Evolutionary conservation across 495 filamentous ascomycete genomes (phyloP), one percentile per base, ranked within the genome.

Genomic region (Apiosordaria backusii): DNA sequence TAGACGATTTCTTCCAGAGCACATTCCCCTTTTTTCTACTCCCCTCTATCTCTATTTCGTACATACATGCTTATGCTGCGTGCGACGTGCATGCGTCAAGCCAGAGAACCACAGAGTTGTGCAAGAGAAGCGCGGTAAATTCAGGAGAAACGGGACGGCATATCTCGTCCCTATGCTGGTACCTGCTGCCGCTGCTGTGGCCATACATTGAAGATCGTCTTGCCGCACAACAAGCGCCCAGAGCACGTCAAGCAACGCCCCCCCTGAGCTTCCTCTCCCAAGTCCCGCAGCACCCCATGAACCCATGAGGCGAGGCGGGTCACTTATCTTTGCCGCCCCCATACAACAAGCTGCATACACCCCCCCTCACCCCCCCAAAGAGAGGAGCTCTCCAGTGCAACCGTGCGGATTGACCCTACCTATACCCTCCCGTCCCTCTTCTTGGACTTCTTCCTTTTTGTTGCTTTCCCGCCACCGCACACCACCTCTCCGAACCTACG

Each of bases 211-310:
- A 66, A 68, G 54, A 65, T 63, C 57, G 63, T 27, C 57, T 59
- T 65, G 60, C 74, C 68, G 72, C 75, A 77, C 63, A 61, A 68
- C 73, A 78, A 77, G 75, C 75, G 75, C 75, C 72, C 66, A 60
- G 67, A 60, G 67, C 67, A 69, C 64, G 27, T 61, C 59, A 61
- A 71, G 57, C 65, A 57, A 25, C 63, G 24, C 19, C 60, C 60
- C 25, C 59, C 55, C 54, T 29, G 21, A 24, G 9, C 40, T 29
- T 54, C n/a, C 27, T 45, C 22, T 64, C 54, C 50, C 58, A 60
- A 60, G 58, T 60, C 58, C 66, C 63, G 67, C 66, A 62, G 18
- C 58, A 40, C 27, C 58, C 59, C 59, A 65, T 52, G 55, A 65
- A 65, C 27, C 60, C 66, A 67, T 71, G 71, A 68, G 67, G 63